phyloP scores from a whole-genome alignment of 768 basidiomycete species.

The Suillus brevipes region DNA sequence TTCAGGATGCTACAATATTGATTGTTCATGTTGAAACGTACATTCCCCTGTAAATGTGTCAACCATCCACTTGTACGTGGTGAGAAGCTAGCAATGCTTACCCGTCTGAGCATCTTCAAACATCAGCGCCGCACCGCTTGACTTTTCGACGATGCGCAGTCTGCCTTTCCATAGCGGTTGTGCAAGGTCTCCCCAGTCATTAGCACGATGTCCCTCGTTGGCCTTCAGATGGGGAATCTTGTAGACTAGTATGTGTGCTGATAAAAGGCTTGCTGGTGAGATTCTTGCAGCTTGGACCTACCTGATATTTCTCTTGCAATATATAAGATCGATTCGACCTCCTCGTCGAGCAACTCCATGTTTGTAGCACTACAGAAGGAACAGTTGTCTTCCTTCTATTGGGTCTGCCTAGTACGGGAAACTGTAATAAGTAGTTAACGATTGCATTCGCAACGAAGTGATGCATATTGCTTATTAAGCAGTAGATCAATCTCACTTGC shows the following conservation, averaged over 20 bases:
- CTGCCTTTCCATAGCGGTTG: conserved; percentile 90
- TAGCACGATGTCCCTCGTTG: conserved; percentile 89
- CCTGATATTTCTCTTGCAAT: conserved; percentile 91
- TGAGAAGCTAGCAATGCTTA: conserved; percentile 35
- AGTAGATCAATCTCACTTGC: neutral
- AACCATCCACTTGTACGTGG: conserved; percentile 2
- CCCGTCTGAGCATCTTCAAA: conserved; percentile 84
- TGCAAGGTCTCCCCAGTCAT: conserved; percentile 88
- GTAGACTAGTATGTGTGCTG: conserved; percentile 58
- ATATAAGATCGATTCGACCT: conserved; percentile 88
- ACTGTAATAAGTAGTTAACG: neutral
- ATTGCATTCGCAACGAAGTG: neutral
- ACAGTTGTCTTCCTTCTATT: neutral
- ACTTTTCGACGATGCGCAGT: conserved; percentile 80
- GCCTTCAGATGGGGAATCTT: conserved; percentile 85
- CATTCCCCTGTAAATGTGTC: conserved; percentile 55
- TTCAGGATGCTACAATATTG: conserved; percentile 10
- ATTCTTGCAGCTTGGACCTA: conserved; percentile 33
- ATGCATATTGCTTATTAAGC: conserved; percentile 25
- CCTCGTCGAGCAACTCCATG: conserved; percentile 67
- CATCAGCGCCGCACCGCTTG: conserved; percentile 61
- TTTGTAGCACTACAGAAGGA: conserved; percentile 2
- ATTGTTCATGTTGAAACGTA: conserved; percentile 36
- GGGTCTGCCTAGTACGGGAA: neutral
- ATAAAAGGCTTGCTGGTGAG: conserved; percentile 14